These are phyloP conservation scores for Malus hybrid DNA, from an alignment of 331 rosid genomes.

Conservation along the genomic window DNA sequence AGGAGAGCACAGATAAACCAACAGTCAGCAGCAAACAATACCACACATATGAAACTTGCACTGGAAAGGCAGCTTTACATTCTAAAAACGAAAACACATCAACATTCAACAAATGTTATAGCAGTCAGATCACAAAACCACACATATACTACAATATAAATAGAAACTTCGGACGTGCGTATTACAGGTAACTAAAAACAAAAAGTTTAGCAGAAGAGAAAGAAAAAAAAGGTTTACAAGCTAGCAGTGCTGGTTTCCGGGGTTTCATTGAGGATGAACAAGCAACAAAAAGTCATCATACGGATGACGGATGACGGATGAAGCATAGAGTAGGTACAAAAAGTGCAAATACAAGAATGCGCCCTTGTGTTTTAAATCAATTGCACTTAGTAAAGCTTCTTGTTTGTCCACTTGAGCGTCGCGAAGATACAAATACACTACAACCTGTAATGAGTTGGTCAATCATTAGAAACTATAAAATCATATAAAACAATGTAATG, in stretches of 20 bases:
- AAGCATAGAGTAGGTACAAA: background rate
- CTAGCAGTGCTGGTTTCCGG: background rate
- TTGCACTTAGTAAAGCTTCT: conserved; percentile 22
- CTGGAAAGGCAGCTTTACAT: too few relatives aligned
- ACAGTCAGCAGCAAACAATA: too few relatives aligned
- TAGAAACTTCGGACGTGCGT: background rate
- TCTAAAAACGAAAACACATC: background rate
- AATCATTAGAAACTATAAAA: background rate
- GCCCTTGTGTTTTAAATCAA: conserved; percentile 9
- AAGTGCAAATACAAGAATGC: background rate
- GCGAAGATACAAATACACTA: background rate
- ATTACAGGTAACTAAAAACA: background rate
- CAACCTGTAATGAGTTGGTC: conserved; percentile 2
- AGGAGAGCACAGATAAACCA: too few relatives aligned
- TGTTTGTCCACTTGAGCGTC: background rate
- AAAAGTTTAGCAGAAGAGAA: background rate
- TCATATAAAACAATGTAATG: background rate
- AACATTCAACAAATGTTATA: background rate
- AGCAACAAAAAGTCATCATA: background rate
- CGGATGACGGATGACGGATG: background rate
- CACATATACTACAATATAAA: background rate
- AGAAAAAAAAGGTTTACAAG: background rate
- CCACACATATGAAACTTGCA: background rate
- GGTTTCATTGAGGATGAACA: background rate
- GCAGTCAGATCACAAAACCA: background rate